Conservation (phyloP, 768 basidiomycete genomes). For the Boletus subcaerulescens region DNA sequence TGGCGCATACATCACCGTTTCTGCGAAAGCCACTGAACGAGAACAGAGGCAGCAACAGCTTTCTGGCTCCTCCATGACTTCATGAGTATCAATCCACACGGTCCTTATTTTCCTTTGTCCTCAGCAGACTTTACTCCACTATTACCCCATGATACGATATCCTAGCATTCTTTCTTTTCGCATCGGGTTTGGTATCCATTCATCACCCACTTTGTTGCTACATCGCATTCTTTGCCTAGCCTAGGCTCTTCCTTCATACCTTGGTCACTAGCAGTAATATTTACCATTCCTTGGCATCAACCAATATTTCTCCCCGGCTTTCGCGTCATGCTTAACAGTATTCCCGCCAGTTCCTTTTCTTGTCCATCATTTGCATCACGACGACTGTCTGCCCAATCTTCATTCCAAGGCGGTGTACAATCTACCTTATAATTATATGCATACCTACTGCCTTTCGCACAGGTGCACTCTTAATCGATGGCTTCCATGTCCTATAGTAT, state of each 20-base stretch:
- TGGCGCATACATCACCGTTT: conserved; percentile 84
- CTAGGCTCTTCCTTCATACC: conserved; percentile 25
- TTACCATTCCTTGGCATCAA: conserved; percentile 27
- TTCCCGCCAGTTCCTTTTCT: conserved; percentile 13
- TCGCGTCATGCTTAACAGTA: conserved; percentile 26
- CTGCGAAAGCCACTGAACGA: conserved; percentile 74
- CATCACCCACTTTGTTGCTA: conserved; percentile 21
- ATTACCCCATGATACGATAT: conserved; percentile 30
- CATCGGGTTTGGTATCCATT: conserved; percentile 24
- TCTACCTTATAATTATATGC: conserved; percentile 34
- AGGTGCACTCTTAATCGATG: conserved; percentile 30
- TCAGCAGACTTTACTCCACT: conserved; percentile 22
- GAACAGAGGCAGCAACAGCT: conserved; percentile 34
- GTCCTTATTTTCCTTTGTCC: conserved; percentile 7
- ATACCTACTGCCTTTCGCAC: conserved; percentile 33
- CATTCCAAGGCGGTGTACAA: conserved; percentile 31
- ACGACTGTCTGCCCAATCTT: conserved; percentile 18
- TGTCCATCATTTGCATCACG: conserved; percentile 30
- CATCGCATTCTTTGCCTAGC: conserved; percentile 18
- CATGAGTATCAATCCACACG: conserved; percentile 28
- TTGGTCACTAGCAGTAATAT: conserved; percentile 31
- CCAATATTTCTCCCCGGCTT: conserved; percentile 26
- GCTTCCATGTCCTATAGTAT: conserved; percentile 20
- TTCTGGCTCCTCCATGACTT: conserved; percentile 24
- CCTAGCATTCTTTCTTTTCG: conserved; percentile 19